Base-by-base conservation (phyloP, 1,284 basidiomycete species). In the Moniliophthora roreri region DNA sequence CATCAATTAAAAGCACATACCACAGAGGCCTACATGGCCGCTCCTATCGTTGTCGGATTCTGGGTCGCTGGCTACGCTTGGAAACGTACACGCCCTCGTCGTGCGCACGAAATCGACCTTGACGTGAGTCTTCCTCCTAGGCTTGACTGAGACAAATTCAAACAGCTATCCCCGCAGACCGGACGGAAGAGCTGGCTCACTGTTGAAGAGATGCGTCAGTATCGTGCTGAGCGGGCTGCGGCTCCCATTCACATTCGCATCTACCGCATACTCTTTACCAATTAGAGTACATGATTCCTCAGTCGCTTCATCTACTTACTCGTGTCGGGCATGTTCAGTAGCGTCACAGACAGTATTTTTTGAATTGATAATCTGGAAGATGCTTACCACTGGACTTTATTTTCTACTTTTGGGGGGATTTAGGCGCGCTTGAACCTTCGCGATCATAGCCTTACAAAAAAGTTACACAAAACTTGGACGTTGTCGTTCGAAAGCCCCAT, bases 141-240 rank as follows among this genome's bases (percentile, higher is more conserved):
- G n/a, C n/a, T n/a, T n/a, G n/a, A n/a, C n/a, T n/a, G n/a, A n/a
- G n/a, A n/a, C n/a, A n/a, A n/a, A n/a, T n/a, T n/a, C n/a, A n/a
- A 13, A 21, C 18, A 7, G 8, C 24, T 53, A n/a, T 32, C 42
- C 10, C 28, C n/a, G 44, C 20, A 69, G 67, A 64, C 73, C 58
- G 73, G 72, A 44, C 71, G 74, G 51, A 75, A 74, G 65, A 70
- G 68, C 59, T 75, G 71, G 70, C 61, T 71, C 32, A 75, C 72
- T 4, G 72, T 68, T 4, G 70, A 71, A 52, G 70, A 75, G 56
- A 74, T 75, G 73, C 64, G 68, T 39, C 62, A 65, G 51, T 75
- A 64, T 55, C 71, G 69, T n/a, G 72, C 72, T 10, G 69, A 72
- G 48, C 68, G 73, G 32, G 52, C 36, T 37, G 36, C 38, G 28